phyloP scores from a whole-genome alignment of 768 basidiomycete genomes.

The Trichaptum fuscoviolaceum region DNA sequence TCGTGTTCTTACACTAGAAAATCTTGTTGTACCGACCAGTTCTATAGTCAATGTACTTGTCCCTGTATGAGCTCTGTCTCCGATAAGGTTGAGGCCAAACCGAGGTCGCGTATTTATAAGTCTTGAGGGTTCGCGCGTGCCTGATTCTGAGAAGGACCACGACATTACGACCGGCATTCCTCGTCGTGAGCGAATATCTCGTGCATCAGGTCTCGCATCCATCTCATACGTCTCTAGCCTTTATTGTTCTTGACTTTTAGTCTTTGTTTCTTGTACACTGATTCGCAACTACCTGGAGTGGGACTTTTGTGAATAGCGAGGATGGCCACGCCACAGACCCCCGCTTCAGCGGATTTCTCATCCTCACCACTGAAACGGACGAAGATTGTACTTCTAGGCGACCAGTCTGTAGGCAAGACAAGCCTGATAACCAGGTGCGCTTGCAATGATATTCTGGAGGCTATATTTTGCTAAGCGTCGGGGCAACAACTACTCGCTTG shows the following conservation, averaged over 20 bases:
- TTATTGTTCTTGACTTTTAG: not conserved
- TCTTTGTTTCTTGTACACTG: not conserved
- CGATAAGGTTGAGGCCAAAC: not conserved
- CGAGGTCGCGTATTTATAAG: not conserved
- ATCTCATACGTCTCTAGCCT: not conserved
- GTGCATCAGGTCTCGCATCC: not conserved
- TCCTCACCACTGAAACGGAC: constrained; percentile 90
- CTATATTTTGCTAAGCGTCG: not conserved
- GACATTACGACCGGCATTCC: not conserved
- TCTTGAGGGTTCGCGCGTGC: not conserved
- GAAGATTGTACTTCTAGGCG: constrained; percentile 93
- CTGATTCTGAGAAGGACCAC: constrained; percentile 2
- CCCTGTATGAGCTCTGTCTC: no score
- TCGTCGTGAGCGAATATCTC: not conserved
- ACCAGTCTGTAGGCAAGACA: constrained; percentile 98
- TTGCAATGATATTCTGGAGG: not conserved
- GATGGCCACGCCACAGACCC: constrained; percentile 56
- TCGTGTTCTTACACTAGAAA: no score
- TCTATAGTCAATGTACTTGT: no score
- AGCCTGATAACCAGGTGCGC: constrained; percentile 90
- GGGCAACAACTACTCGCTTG: not conserved
- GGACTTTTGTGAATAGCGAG: not conserved
- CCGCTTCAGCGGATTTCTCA: constrained; percentile 77
- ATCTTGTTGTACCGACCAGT: no score
- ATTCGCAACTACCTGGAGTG: not conserved